Base-by-base conservation (phyloP, 2,329 filamentous ascomycete species). In the Trichoderma simmonsii region DNA sequence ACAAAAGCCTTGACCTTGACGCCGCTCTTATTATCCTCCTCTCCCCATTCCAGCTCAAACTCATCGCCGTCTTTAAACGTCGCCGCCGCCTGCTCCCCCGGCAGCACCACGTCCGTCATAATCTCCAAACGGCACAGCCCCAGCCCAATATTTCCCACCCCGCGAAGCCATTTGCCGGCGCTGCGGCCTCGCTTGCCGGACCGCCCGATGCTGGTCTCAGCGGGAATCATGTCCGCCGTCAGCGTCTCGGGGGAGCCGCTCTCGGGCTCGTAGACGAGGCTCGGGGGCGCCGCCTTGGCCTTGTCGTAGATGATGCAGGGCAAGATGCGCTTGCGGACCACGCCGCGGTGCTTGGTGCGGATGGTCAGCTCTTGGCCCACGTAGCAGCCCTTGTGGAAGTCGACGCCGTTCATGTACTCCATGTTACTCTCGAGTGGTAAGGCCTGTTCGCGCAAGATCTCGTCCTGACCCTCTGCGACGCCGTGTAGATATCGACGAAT, bases 351-450 rank as follows among this genome's bases (percentile, higher is more conserved):
- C 80, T 95, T 92, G 1, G 96, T 99, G 56, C 96, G 91, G 75
- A 98, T 97, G 1, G 96, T 98, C 74, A 99, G 87, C 81, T 99
- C 96, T 82, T 99, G 96, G 0, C 96, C 96, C 8, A 98, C 90
- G 81, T 99, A 99, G 83, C 96, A 99, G 8, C 96, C 96, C 84
- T 99, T 99, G 79, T 90, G 90, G 84, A 96, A 99, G 82, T 98
- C 93, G 75, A 99, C 91, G 30, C 90, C 96, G 62, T 89, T 88
- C 87, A 93, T 93, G 73, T 93, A 83, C 81, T 99, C 96, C 80
- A 98, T 87, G 80, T 98, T 98, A 79, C 87, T 91, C 82, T 98
- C 95, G 81, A 95, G 91, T 1, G 96, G 95, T 70, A 99, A 85
- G 0, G 94, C 90, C 21, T 87, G 84, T 75, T 92, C 92, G 72